Evolutionary conservation across 208 protist genomes (phyloP).

Genomic region (Trypanosoma lewisi): DNA sequence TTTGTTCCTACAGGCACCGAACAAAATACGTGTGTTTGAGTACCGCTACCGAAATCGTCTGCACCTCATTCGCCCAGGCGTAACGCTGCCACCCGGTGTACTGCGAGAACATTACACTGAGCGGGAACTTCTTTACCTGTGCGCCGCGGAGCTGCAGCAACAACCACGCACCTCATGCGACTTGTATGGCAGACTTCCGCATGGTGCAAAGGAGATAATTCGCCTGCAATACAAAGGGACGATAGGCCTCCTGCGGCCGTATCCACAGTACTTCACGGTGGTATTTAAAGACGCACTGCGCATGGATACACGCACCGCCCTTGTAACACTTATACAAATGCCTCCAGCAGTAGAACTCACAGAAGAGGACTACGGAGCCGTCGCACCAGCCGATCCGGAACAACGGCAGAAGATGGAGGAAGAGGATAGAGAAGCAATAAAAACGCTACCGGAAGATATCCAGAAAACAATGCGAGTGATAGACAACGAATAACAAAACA

Average conservation of each 20-base stretch:
- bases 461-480: slow-evolving; percentile 8
- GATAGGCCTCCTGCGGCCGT: slow-evolving; percentile 28
- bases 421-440: slow-evolving; percentile 24
- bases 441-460: slow-evolving; percentile 22
- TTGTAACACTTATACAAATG: slow-evolving; percentile 29
- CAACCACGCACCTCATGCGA: slow-evolving; percentile 15
- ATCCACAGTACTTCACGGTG: slow-evolving; percentile 52
- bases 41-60: slow-evolving; percentile 41
- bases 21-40: slow-evolving; percentile 67
- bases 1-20: slow-evolving; percentile 35
- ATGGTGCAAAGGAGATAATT: slow-evolving; percentile 39
- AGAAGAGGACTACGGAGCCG: slow-evolving; percentile 23
- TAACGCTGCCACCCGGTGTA: slow-evolving; percentile 49
- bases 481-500: not conserved
- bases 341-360: slow-evolving; percentile 18
- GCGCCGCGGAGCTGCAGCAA: slow-evolving; percentile 36
- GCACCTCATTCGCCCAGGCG: slow-evolving; percentile 40
- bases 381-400: not conserved
- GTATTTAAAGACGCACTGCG: slow-evolving; percentile 28
- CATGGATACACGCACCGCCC: slow-evolving; percentile 19
- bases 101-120: slow-evolving; percentile 48
- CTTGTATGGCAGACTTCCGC: slow-evolving; percentile 39
- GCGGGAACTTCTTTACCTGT: slow-evolving; percentile 43
- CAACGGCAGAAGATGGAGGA: slow-evolving; percentile 19
- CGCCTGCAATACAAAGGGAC: slow-evolving; percentile 30